phyloP scores from a whole-genome alignment of 129 eudicot genomes.

The Scalesia atractyloides region DNA sequence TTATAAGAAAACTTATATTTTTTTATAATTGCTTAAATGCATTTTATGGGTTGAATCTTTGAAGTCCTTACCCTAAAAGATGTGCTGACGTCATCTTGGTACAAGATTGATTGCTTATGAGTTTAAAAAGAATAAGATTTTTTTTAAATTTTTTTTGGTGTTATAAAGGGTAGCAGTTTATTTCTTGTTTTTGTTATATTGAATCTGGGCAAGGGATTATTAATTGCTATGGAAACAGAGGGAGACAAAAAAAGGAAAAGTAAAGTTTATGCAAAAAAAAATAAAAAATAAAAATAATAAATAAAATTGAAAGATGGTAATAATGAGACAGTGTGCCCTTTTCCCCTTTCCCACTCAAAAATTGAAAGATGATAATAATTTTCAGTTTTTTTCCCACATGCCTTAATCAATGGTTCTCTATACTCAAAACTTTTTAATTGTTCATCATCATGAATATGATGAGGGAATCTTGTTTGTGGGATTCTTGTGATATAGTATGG shows the following conservation, averaged over 20 bases:
- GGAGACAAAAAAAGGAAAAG: conserved; percentile 28
- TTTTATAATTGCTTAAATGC: neutral
- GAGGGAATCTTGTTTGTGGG: conserved; percentile 25
- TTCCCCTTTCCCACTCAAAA: conserved; percentile 10
- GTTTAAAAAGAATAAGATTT: neutral
- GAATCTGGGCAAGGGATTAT: conserved; percentile 6
- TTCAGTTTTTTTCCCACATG: conserved; percentile 10
- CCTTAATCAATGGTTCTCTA: conserved; percentile 23
- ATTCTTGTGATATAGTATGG: neutral
- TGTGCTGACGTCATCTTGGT: neutral
- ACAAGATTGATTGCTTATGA: neutral
- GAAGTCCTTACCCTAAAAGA: neutral
- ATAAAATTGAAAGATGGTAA: conserved; percentile 14
- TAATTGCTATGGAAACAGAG: conserved; percentile 11
- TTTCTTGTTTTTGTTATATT: conserved; percentile 14
- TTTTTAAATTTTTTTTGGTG: neutral
- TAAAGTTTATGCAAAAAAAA: neutral
- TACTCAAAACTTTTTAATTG: conserved; percentile 15
- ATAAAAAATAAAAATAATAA: neutral
- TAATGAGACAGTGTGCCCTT: conserved; percentile 38
- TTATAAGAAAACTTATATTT: neutral
- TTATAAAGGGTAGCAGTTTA: neutral
- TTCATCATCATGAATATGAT: conserved; percentile 13
- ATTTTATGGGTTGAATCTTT: neutral
- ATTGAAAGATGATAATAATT: neutral